phyloP scores from a whole-genome alignment of 2,329 filamentous ascomycete genomes.

The Penicillium fuscoglaucum region DNA sequence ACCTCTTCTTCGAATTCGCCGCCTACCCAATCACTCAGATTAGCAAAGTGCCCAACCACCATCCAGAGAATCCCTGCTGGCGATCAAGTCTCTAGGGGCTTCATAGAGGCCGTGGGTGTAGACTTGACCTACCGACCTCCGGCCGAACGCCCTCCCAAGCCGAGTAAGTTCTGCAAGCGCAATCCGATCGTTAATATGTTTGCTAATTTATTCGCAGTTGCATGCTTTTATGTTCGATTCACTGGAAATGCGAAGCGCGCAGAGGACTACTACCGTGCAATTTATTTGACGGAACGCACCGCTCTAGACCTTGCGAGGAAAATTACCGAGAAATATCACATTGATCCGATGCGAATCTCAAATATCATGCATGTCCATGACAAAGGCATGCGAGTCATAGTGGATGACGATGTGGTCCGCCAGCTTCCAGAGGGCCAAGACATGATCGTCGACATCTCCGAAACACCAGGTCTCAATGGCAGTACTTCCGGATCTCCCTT shows the following conservation, averaged over 20 bases:
- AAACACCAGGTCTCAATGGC: conserved; percentile 39
- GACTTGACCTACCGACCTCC: conserved; percentile 82
- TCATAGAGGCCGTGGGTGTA: conserved; percentile 91
- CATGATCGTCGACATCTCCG: conserved; percentile 71
- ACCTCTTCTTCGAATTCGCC: conserved; percentile 43
- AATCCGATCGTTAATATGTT: neutral
- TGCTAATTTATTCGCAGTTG: conserved; percentile 57
- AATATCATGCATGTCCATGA: conserved; percentile 71
- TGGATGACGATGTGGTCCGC: conserved; percentile 86
- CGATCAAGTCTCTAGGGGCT: conserved; percentile 62
- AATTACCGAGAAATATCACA: conserved; percentile 75
- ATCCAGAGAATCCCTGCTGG: conserved; percentile 30
- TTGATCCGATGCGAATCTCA: conserved; percentile 71
- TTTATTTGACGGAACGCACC: conserved; percentile 80
- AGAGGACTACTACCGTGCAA: conserved; percentile 72
- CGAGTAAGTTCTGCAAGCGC: conserved; percentile 49
- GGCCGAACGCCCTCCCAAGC: conserved; percentile 67
- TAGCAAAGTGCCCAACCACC: conserved; percentile 31
- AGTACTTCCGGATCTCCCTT: conserved; percentile 19
- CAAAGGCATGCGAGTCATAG: conserved; percentile 75
- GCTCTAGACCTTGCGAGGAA: conserved; percentile 70
- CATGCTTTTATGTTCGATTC: conserved; percentile 80
- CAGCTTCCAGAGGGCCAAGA: conserved; percentile 89
- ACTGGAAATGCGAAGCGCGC: conserved; percentile 52
- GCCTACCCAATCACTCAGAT: conserved; percentile 21